Conservation (phyloP, 352 stramenopile genomes). For the Pythium rishiriense region DNA sequence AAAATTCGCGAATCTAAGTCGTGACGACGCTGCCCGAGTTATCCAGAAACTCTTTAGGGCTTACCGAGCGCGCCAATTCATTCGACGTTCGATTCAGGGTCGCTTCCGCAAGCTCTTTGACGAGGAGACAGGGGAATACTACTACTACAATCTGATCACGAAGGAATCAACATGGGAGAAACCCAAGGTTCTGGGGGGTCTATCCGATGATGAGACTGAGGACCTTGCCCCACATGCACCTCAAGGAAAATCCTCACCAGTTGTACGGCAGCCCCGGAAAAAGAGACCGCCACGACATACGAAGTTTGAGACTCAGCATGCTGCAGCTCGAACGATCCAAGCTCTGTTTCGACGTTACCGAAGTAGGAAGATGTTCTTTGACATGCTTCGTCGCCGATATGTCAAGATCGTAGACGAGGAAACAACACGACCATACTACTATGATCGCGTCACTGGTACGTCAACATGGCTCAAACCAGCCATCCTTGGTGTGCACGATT, state of each 20-base stretch:
- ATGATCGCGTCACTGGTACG: conserved; percentile 48
- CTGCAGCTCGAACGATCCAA: conserved; percentile 60
- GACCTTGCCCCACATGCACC: neutral
- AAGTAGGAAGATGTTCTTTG: conserved; percentile 42
- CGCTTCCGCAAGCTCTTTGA: conserved; percentile 67
- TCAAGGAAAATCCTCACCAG: neutral
- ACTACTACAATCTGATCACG: conserved; percentile 77
- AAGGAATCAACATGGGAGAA: conserved; percentile 73
- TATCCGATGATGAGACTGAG: conserved; percentile 2
- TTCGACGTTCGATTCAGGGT: conserved; percentile 43
- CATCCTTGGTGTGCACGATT: conserved; percentile 51
- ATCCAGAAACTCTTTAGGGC: conserved; percentile 55
- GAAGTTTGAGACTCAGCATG: conserved; percentile 31
- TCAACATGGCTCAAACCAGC: conserved; percentile 66
- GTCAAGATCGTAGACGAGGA: conserved; percentile 54
- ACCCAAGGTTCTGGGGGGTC: conserved; percentile 38
- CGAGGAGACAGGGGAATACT: conserved; percentile 43
- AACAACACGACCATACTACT: conserved; percentile 59
- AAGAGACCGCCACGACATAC: conserved; percentile 9
- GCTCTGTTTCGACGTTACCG: conserved; percentile 55
- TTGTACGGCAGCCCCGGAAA: conserved; percentile 10
- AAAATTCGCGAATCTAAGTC: conserved; percentile 46
- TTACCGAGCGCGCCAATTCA: conserved; percentile 39
- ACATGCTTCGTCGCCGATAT: conserved; percentile 49
- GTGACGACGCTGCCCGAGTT: conserved; percentile 52